Conservation (phyloP, 331 rosid species). For the Quercus tomentella region DNA sequence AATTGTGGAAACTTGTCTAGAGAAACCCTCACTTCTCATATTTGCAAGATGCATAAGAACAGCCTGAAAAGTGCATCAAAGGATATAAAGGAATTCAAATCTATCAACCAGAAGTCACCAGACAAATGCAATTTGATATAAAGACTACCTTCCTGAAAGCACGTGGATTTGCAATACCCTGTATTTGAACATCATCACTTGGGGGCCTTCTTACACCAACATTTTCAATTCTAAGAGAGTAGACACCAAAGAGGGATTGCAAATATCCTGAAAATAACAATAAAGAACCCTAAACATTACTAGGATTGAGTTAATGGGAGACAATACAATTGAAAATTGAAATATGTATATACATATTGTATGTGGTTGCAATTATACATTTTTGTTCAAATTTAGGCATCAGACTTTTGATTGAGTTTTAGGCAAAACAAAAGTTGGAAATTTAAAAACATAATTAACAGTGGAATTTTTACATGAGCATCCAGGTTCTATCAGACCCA, state of each 20-base stretch:
- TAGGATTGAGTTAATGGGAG: not conserved
- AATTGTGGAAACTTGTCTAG: slow-evolving; percentile 49
- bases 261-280: slow-evolving; percentile 57
- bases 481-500: not conserved
- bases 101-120: slow-evolving; percentile 10
- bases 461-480: not conserved
- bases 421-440: no score
- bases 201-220: slow-evolving; percentile 84
- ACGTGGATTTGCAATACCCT: slow-evolving; percentile 75
- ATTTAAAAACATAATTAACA: no score
- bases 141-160: slow-evolving; percentile 75
- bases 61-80: slow-evolving; percentile 56
- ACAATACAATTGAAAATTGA: not conserved
- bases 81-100: slow-evolving; percentile 12
- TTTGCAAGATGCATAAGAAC: slow-evolving; percentile 62
- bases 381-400: not conserved
- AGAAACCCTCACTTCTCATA: slow-evolving; percentile 58
- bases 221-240: slow-evolving; percentile 83
- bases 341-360: not conserved
- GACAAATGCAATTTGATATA: not conserved
- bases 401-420: no score
- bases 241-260: slow-evolving; percentile 80
- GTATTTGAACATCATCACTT: slow-evolving; percentile 86
- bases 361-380: not conserved
- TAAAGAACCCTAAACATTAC: not conserved